Conservation (phyloP, 1,284 basidiomycete genomes). For the Tylopilus sp. region DNA sequence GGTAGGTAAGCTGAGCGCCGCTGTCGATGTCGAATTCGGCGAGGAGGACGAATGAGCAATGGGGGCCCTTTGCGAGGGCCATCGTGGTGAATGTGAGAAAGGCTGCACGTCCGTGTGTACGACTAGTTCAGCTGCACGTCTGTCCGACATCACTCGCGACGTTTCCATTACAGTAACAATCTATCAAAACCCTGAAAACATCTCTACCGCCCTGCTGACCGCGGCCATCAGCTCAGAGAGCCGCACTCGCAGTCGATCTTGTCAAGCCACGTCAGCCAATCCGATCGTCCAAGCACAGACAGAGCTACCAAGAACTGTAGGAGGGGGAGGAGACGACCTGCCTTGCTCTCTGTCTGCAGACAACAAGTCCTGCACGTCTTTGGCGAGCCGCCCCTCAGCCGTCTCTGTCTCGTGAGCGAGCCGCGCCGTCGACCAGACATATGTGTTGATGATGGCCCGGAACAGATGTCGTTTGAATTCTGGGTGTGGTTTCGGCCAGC, state of each 20-base stretch:
- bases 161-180: conserved; percentile 30
- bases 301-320: conserved; percentile 23
- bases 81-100: conserved; percentile 26
- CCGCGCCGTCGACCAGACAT: conserved; percentile 30
- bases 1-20: conserved; percentile 87
- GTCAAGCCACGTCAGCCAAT: conserved; percentile 13
- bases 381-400: conserved; percentile 15
- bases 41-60: conserved; percentile 88
- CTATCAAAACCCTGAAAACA: conserved; percentile 20
- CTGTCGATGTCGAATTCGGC: conserved; percentile 96
- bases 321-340: conserved; percentile 32
- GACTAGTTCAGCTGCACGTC: conserved; percentile 12
- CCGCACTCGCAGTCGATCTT: conserved; percentile 24
- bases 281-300: background rate
- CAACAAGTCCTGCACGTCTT: conserved; percentile 25
- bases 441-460: conserved; percentile 10
- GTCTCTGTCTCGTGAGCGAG: conserved; percentile 17
- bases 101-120: background rate
- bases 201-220: conserved; percentile 27
- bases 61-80: conserved; percentile 46
- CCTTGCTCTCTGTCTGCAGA: conserved; percentile 37
- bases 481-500: conserved; percentile 6
- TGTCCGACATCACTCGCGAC: conserved; percentile 4
- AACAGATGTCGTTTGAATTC: conserved; percentile 27
- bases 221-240: conserved; percentile 28